These are phyloP conservation scores for Ustanciosporium gigantosporum DNA, from an alignment of 1,284 basidiomycete species.

Conservation along the genomic window DNA sequence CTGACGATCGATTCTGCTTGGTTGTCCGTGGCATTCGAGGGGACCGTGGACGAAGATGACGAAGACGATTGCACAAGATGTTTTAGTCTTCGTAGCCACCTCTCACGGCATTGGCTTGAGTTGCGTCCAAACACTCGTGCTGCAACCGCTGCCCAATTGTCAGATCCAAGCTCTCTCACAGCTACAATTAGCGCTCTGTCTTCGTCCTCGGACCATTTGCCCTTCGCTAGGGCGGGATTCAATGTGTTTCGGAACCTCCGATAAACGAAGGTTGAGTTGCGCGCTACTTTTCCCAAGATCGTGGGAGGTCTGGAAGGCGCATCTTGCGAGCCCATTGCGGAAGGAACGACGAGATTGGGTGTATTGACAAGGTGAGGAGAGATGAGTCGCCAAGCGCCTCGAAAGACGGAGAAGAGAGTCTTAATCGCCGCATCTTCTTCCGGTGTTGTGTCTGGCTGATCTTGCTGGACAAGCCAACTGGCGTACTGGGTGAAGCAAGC, in stretches of 20 bases:
- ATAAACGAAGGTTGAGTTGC: constrained; percentile 15
- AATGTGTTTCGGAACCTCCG: constrained; percentile 21
- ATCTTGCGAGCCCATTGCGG: not conserved
- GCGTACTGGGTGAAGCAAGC: constrained; percentile 22
- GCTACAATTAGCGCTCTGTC: constrained; percentile 16
- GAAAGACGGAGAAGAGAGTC: constrained; percentile 25
- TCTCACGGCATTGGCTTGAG: constrained; percentile 28
- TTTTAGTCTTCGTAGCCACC: constrained; percentile 19
- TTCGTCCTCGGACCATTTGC: constrained; percentile 21
- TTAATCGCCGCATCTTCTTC: constrained; percentile 18
- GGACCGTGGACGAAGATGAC: not conserved
- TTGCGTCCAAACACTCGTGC: constrained; percentile 20
- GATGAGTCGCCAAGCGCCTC: constrained; percentile 31
- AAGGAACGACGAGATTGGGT: constrained; percentile 6
- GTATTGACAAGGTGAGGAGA: constrained; percentile 8
- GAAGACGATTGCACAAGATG: constrained; percentile 2
- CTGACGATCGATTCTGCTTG: not conserved
- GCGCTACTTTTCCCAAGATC: constrained; percentile 14
- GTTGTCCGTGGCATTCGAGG: not conserved
- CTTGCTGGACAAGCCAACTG: constrained; percentile 8
- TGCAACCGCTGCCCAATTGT: constrained; percentile 22
- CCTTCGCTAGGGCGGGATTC: constrained; percentile 21
- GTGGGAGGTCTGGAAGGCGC: constrained; percentile 1
- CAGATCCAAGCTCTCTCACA: constrained; percentile 4
- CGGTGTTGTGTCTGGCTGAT: constrained; percentile 16